Evolutionary conservation across 495 filamentous ascomycete genomes (phyloP).

Genomic region (Tirmania nivea): DNA sequence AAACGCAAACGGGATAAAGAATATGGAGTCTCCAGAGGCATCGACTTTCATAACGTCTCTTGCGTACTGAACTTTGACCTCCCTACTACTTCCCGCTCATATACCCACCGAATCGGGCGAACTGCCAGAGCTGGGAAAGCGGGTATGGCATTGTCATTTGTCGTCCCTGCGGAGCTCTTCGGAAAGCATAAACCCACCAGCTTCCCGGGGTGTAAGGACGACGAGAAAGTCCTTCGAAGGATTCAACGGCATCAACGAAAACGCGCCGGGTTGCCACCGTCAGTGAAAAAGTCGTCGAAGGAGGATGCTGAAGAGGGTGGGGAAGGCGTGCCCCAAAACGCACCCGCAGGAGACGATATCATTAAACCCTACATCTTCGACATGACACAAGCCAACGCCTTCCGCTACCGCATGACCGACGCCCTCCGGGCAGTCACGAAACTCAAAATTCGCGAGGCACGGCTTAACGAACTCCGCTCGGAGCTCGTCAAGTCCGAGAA

Average conservation of each 20-base stretch:
- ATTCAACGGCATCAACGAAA: constrained; percentile 51
- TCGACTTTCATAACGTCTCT: constrained; percentile 89
- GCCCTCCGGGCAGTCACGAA: constrained; percentile 62
- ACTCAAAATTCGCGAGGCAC: constrained; percentile 70
- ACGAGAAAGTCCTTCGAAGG: constrained; percentile 59
- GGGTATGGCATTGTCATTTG: constrained; percentile 88
- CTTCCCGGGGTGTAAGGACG: constrained; percentile 45
- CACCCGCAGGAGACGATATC: constrained; percentile 25
- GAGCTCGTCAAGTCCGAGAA: constrained; percentile 86
- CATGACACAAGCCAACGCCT: constrained; percentile 76
- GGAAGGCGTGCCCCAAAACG: too few relatives aligned
- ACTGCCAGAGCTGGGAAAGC: constrained; percentile 76
- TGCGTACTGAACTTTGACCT: constrained; percentile 96
- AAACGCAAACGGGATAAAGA: constrained; percentile 56
- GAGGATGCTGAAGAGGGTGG: not conserved
- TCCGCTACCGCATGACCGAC: constrained; percentile 86
- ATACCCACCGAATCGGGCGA: constrained; percentile 84
- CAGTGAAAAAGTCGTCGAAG: not conserved
- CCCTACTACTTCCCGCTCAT: constrained; percentile 68
- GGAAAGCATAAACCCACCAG: constrained; percentile 78
- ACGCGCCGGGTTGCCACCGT: constrained; percentile 26
- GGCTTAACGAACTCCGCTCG: constrained; percentile 63
- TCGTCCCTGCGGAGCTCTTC: constrained; percentile 56
- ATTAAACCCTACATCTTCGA: constrained; percentile 82
- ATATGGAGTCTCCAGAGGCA: constrained; percentile 77